phyloP scores from a whole-genome alignment of 2,329 filamentous ascomycete genomes.

The Penicillium paneum region DNA sequence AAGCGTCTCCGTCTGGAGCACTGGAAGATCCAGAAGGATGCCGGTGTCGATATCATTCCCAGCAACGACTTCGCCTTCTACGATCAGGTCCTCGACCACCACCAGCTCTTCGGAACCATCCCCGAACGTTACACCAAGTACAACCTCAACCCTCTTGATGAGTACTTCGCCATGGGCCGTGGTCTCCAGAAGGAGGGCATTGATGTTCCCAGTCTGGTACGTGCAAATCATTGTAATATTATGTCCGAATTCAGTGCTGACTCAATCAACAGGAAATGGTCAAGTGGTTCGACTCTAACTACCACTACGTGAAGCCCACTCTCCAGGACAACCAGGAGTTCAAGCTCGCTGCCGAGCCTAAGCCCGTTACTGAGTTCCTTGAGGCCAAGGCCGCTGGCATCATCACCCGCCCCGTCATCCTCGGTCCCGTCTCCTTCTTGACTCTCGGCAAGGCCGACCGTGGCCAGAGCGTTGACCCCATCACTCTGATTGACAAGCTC shows the following conservation, averaged over 20 bases:
- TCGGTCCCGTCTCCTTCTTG: slow-evolving; percentile 97
- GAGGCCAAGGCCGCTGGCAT: slow-evolving; percentile 98
- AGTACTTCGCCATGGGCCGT: slow-evolving; percentile 99
- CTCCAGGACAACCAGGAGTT: slow-evolving; percentile 96
- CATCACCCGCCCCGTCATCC: slow-evolving; percentile 83
- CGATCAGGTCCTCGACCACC: slow-evolving; percentile 28
- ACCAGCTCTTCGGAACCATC: slow-evolving; percentile 60
- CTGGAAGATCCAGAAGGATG: slow-evolving; percentile 99
- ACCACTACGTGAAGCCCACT: slow-evolving; percentile 99
- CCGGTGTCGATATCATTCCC: slow-evolving; percentile 94
- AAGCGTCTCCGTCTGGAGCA: slow-evolving; percentile 95
- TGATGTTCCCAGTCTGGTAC: slow-evolving; percentile 79
- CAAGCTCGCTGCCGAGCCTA: slow-evolving; percentile 80
- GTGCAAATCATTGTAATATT: slow-evolving; percentile 20
- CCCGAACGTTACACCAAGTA: slow-evolving; percentile 92
- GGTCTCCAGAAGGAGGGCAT: slow-evolving; percentile 81
- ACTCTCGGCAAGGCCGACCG: slow-evolving; percentile 97
- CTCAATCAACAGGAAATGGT: slow-evolving; percentile 76
- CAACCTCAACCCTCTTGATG: slow-evolving; percentile 81
- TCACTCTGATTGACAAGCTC: slow-evolving; percentile 88
- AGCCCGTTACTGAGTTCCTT: slow-evolving; percentile 89
- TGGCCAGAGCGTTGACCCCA: slow-evolving; percentile 87
- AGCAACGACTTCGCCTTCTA: slow-evolving; percentile 99
- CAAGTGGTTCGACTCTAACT: slow-evolving; percentile 99
- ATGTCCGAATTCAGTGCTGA: neutral